Evolutionary conservation across 345 rosid genomes (phyloP).

Genomic region (Murraya paniculata): DNA sequence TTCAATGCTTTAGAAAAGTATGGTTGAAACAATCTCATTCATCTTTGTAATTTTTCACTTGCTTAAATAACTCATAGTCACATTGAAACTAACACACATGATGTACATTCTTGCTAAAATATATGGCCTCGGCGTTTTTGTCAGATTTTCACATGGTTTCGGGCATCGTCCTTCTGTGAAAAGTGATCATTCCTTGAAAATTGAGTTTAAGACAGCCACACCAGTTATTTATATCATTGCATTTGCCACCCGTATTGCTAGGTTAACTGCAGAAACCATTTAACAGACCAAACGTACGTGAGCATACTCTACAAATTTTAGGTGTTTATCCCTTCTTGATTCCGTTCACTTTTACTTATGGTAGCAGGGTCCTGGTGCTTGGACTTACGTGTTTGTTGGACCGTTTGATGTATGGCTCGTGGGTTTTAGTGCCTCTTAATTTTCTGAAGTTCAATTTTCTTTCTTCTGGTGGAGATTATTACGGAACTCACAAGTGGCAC

Average conservation of each 20-base stretch:
- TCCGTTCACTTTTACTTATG: slow-evolving; percentile 15
- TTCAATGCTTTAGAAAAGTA: not conserved
- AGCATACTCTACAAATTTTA: not conserved
- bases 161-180: not conserved
- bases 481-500: slow-evolving; percentile 98
- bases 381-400: slow-evolving; percentile 65
- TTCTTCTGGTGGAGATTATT: slow-evolving; percentile 91
- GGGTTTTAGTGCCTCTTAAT: slow-evolving; percentile 87
- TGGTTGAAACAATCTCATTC: not conserved
- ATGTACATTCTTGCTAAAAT: not conserved
- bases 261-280: not conserved
- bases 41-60: not conserved
- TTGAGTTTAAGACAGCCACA: not conserved
- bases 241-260: not conserved
- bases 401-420: slow-evolving; percentile 72
- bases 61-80: not conserved
- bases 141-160: not conserved
- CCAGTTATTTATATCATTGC: not conserved
- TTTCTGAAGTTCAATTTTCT: slow-evolving; percentile 93
- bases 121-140: not conserved
- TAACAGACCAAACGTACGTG: not conserved
- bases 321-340: not conserved
- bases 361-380: slow-evolving; percentile 64
- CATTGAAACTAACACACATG: not conserved
- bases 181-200: not conserved